These are phyloP conservation scores for Erysimum cheiri DNA, from an alignment of 441 rosid species.

Conservation along the genomic window DNA sequence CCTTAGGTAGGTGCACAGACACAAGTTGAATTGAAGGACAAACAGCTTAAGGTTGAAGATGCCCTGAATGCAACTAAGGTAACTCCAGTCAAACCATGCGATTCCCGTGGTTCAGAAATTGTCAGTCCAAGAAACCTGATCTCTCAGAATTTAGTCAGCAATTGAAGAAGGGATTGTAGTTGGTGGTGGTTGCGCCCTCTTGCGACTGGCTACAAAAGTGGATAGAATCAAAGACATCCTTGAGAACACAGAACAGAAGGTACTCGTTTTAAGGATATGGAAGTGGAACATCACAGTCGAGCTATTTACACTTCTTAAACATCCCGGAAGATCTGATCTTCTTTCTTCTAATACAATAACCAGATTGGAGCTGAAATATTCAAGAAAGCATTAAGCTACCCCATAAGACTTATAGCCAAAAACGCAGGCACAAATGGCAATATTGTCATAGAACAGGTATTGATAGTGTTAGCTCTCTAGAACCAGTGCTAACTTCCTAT, in stretches of 20 bases:
- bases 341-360: slow-evolving; percentile 19
- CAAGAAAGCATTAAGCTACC: slow-evolving; percentile 76
- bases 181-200: slow-evolving; percentile 87
- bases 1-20: slow-evolving; percentile 92
- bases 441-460: slow-evolving; percentile 74
- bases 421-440: slow-evolving; percentile 83
- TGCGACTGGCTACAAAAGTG: slow-evolving; percentile 73
- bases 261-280: slow-evolving; percentile 13
- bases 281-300: slow-evolving; percentile 6
- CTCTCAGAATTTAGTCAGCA: slow-evolving; percentile 63
- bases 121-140: slow-evolving; percentile 39
- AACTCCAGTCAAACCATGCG: slow-evolving; percentile 28
- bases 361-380: slow-evolving; percentile 93
- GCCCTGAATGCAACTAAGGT: slow-evolving; percentile 98
- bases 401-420: slow-evolving; percentile 74
- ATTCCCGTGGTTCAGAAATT: slow-evolving; percentile 23
- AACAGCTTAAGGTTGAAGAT: slow-evolving; percentile 86
- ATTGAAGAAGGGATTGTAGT: slow-evolving; percentile 92
- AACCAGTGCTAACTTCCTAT: slow-evolving; percentile 1
- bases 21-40: slow-evolving; percentile 86
- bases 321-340: neutral
- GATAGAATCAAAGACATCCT: slow-evolving; percentile 64
- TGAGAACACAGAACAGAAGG: slow-evolving; percentile 86
- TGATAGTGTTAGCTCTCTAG: slow-evolving; percentile 2
- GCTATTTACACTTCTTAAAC: slow-evolving; percentile 3